These are phyloP conservation scores for Blepharisma japonicum DNA, from an alignment of 73 alveolate genomes.

Conservation along the genomic window DNA sequence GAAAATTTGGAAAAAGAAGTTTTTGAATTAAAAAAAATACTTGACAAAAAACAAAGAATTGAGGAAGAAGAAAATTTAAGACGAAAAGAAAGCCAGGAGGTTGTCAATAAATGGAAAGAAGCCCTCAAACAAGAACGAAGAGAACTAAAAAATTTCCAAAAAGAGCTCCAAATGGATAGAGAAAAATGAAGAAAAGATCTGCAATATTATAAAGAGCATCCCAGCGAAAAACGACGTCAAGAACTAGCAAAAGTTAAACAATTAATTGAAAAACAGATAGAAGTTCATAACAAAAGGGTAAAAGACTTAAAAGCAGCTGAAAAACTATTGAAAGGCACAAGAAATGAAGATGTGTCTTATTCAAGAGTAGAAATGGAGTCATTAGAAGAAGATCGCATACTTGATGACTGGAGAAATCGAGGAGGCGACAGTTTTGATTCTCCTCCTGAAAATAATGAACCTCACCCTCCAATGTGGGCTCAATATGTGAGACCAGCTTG, in stretches of 20 bases:
- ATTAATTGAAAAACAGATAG: slow-evolving; percentile 9
- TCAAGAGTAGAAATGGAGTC: not conserved
- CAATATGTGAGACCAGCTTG: slow-evolving; percentile 17
- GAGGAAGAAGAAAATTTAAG: not conserved
- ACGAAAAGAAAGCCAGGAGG: not conserved
- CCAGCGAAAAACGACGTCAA: not conserved
- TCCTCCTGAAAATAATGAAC: too few species aligned
- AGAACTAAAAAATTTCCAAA: slow-evolving; percentile 9
- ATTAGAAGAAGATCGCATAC: not conserved
- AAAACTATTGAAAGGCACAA: not conserved
- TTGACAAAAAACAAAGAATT: not conserved
- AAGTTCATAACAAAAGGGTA: not conserved
- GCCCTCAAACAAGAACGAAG: not conserved
- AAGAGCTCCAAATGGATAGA: not conserved
- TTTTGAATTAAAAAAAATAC: not conserved
- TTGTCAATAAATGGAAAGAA: not conserved
- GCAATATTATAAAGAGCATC: not conserved
- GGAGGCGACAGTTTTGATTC: not conserved
- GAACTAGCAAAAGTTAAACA: not conserved
- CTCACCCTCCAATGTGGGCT: too few species aligned
- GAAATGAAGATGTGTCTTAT: not conserved
- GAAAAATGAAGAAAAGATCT: slow-evolving; percentile 13
- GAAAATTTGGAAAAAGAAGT: slow-evolving; percentile 11
- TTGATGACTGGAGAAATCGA: slow-evolving; percentile 17
- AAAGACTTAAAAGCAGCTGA: slow-evolving; percentile 24